phyloP scores from a whole-genome alignment of 345 rosid species.

The Viola odorata region DNA sequence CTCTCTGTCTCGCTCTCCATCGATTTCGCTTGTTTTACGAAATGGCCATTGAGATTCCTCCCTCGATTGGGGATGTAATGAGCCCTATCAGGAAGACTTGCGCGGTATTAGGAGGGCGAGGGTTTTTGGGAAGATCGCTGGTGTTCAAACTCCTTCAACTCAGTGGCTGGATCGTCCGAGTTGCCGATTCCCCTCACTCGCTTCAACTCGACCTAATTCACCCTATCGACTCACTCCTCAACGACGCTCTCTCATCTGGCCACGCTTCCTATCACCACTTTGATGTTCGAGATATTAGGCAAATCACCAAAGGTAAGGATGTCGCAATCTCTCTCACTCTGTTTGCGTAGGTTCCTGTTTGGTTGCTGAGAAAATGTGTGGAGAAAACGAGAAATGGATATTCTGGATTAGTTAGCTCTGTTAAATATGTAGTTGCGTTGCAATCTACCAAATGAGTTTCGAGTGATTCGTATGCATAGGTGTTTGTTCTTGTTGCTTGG shows the following conservation, averaged over 20 bases:
- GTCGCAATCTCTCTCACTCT: background rate
- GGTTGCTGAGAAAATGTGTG: slow-evolving; percentile 8
- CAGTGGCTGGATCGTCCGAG: slow-evolving; percentile 72
- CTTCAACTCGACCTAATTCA: slow-evolving; percentile 37
- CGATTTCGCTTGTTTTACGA: background rate
- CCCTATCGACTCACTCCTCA: slow-evolving; percentile 49
- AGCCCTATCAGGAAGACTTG: slow-evolving; percentile 36
- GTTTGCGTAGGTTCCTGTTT: background rate
- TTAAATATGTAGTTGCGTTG: no score
- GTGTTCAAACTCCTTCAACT: slow-evolving; percentile 56
- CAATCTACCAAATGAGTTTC: no score
- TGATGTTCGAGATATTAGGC: slow-evolving; percentile 60
- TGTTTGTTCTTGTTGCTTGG: no score
- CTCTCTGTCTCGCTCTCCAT: background rate
- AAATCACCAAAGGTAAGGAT: slow-evolving; percentile 45
- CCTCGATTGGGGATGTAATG: slow-evolving; percentile 28
- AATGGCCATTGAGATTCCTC: slow-evolving; percentile 32
- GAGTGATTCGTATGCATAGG: no score
- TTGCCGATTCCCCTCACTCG: slow-evolving; percentile 61
- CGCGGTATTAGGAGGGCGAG: slow-evolving; percentile 81
- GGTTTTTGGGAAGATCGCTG: slow-evolving; percentile 75
- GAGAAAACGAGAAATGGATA: background rate
- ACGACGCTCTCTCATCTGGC: slow-evolving; percentile 55
- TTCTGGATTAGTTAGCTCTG: background rate
- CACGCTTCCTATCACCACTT: slow-evolving; percentile 60